Base-by-base conservation (phyloP, 345 rosid genomes). In the Boechera retrofracta region DNA sequence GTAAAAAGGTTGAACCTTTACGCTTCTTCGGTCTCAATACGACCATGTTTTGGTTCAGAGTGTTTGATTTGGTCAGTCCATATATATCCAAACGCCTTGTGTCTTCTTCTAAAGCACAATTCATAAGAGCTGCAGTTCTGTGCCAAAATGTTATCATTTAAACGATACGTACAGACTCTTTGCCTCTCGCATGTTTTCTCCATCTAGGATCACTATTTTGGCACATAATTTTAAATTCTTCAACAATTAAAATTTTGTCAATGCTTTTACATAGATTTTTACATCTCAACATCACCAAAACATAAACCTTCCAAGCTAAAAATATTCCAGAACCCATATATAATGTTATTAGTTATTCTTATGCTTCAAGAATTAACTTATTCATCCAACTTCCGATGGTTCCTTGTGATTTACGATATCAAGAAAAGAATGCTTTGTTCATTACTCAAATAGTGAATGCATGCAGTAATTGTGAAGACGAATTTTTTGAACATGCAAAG, bases 21-120 rank as follows among this genome's bases (percentile, higher is more conserved):
- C 76, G 71, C 38, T 77, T 77, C 26, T 55, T 77, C 4, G 41
- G 33, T 64, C 57, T 44, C 16, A 51, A 44, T 44, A 13, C 29
- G 62, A 16, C 71, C 75, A 33, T 69, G 57, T 33, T 54, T 69
- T 53, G 49, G 49, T 44, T 52, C n/a, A 52, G 18, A 45, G 42
- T 66, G 15, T 33, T 64, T 55, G 63, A 12, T 15, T 35, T 45
- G 15, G 45, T 72, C 68, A 10, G 11, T 58, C 47, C 6, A 45
- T 7, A 38, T 28, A 28, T 28, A 38, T 38, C 11, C 10, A 38
- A 38, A 38, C 13, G 5, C 45, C 45, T 41, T 10, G 45, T 41
- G 4, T 41, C 5, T 3, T 3, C 45, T 12, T 44, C 48, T 44
- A 44, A 44, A 44, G 48, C 2, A 44, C n/a, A 44, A 2, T 44